These are phyloP conservation scores for Fusarium praegraminearum DNA, from an alignment of 2,329 filamentous ascomycete genomes.

Conservation along the genomic window DNA sequence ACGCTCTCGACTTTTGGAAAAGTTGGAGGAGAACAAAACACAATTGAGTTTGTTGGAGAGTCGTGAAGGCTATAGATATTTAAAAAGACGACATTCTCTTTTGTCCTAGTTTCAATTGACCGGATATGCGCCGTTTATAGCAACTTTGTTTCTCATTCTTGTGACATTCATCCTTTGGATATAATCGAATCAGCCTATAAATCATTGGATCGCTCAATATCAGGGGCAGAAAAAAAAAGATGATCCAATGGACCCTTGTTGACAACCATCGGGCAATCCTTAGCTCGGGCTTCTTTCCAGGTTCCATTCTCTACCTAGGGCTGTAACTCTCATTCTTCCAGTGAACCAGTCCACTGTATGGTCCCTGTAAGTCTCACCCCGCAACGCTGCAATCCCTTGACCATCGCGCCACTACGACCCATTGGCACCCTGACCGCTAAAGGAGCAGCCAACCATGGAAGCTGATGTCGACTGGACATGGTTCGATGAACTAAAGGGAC, in stretches of 20 bases:
- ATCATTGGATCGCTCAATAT: slow-evolving; percentile 23
- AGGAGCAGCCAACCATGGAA: slow-evolving; percentile 31
- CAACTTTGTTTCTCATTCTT: slow-evolving; percentile 17
- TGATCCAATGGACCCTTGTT: slow-evolving; percentile 13
- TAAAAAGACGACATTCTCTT: slow-evolving; percentile 10
- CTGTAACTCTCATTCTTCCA: slow-evolving; percentile 19
- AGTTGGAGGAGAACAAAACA: background rate
- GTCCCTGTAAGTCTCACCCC: slow-evolving; percentile 38
- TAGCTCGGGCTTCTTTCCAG: background rate
- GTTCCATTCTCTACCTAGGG: slow-evolving; percentile 18
- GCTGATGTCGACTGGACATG: slow-evolving; percentile 22
- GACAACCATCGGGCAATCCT: slow-evolving; percentile 8
- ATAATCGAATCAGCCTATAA: slow-evolving; percentile 36
- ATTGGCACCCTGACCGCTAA: slow-evolving; percentile 38
- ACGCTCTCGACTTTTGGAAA: slow-evolving; percentile 32
- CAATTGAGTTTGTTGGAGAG: slow-evolving; percentile 22
- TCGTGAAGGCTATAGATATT: slow-evolving; percentile 8
- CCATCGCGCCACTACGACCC: slow-evolving; percentile 39
- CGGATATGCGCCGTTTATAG: slow-evolving; percentile 39
- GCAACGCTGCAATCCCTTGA: slow-evolving; percentile 23
- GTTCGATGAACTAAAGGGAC: slow-evolving; percentile 38
- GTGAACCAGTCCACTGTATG: slow-evolving; percentile 19
- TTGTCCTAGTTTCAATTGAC: slow-evolving; percentile 28
- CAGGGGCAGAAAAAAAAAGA: slow-evolving; percentile 22
- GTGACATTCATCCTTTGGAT: slow-evolving; percentile 8